Conservation (phyloP, 805 yeast species). For the Yarrowia sp. region DNA sequence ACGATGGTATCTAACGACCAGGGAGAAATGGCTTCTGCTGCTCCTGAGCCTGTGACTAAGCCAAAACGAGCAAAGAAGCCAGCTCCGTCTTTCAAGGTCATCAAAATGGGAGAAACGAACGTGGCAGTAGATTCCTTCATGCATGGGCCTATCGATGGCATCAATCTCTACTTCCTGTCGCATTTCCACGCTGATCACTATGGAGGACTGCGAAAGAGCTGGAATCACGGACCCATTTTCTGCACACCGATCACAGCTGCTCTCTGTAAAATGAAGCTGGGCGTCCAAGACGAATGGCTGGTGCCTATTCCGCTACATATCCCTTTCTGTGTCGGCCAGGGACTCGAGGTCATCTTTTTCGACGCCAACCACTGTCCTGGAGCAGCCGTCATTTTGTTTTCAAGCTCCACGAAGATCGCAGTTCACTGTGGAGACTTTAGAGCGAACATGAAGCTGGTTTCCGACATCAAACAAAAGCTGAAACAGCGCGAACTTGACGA, state of each 20-base stretch:
- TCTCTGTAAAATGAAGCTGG: constrained; percentile 54
- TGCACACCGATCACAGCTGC: constrained; percentile 69
- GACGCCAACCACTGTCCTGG: constrained; percentile 99
- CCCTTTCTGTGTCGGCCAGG: constrained; percentile 43
- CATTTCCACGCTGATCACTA: constrained; percentile 97
- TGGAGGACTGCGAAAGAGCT: constrained; percentile 73
- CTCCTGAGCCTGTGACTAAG: not conserved
- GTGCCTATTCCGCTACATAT: constrained; percentile 46
- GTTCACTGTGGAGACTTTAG: constrained; percentile 95
- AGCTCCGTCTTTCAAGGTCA: constrained; percentile 39
- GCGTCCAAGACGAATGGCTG: constrained; percentile 49
- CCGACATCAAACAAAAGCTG: constrained; percentile 39
- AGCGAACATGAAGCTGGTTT: constrained; percentile 54
- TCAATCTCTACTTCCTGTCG: constrained; percentile 38
- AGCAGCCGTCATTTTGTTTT: constrained; percentile 75
- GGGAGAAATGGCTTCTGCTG: not conserved
- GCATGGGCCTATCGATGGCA: constrained; percentile 39
- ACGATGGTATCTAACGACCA: not conserved
- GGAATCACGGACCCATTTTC: constrained; percentile 72
- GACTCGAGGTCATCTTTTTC: constrained; percentile 54
- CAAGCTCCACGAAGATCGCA: constrained; percentile 42
- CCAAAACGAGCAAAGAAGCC: constrained; percentile 1
- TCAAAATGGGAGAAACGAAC: constrained; percentile 34
- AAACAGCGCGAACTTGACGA: constrained; percentile 47
- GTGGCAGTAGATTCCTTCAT: constrained; percentile 44